Evolutionary conservation across 2,329 filamentous ascomycete genomes (phyloP).

Genomic region (Aspergillus sp.): DNA sequence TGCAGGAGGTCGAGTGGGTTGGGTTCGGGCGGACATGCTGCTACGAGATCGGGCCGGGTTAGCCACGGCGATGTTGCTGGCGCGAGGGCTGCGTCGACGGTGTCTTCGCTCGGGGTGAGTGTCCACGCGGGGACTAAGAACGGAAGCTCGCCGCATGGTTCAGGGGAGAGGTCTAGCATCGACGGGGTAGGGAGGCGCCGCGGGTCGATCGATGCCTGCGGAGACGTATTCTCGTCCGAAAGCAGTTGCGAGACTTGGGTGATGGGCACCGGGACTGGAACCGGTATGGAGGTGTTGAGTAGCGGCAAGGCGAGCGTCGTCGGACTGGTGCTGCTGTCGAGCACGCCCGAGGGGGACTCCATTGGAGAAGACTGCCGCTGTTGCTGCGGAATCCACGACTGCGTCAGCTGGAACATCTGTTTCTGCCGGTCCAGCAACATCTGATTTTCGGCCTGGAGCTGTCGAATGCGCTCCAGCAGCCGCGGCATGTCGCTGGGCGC

Average conservation of each 20-base stretch:
- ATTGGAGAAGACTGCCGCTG: neutral
- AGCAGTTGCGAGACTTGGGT: neutral
- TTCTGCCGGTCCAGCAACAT: neutral
- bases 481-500: neutral
- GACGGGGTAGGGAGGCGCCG: neutral
- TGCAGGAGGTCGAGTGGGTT: constrained; percentile 12
- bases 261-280: neutral
- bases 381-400: neutral
- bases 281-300: neutral
- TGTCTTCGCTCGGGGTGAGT: neutral
- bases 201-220: neutral
- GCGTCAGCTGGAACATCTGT: neutral
- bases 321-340: too few relatives aligned
- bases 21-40: constrained; percentile 3
- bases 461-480: neutral
- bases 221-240: neutral
- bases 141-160: neutral
- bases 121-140: neutral
- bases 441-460: neutral
- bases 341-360: too few relatives aligned
- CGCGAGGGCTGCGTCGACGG: neutral
- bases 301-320: neutral
- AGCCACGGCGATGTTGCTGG: constrained; percentile 2
- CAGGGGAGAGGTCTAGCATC: neutral
- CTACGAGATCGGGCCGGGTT: constrained; percentile 3